Percentiles rank a stretch among this genome's conserved stretches.
Conservation (phyloP, 2,329 filamentous ascomycete genomes). For the Neofusicoccum umdonicola region DNA sequence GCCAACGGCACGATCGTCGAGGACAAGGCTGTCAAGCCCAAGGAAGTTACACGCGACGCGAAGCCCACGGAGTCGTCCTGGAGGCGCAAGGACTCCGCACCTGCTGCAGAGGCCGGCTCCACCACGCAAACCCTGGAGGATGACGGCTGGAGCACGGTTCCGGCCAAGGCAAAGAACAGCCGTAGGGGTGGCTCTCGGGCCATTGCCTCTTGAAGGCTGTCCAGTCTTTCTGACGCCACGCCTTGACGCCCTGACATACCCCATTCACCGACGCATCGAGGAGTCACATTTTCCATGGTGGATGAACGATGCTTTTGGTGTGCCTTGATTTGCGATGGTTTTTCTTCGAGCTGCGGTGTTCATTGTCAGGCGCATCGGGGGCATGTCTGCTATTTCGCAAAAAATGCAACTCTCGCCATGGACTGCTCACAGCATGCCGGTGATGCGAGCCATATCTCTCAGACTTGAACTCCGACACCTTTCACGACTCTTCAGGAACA, state of each 20-base stretch:
- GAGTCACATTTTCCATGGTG: slow-evolving; percentile 8
- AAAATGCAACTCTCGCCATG: slow-evolving; percentile 14
- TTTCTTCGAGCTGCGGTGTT: slow-evolving; percentile 15
- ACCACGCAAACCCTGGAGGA: slow-evolving; percentile 50
- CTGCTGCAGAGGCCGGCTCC: slow-evolving; percentile 33
- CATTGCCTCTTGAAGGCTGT: slow-evolving; percentile 43
- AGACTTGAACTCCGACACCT: neutral
- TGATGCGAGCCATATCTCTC: slow-evolving; percentile 3
- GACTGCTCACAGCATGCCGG: slow-evolving; percentile 12
- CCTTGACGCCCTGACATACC: slow-evolving; percentile 16
- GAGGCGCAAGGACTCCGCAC: slow-evolving; percentile 36
- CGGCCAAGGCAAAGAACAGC: slow-evolving; percentile 46
- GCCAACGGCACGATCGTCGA: slow-evolving; percentile 52
- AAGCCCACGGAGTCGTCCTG: slow-evolving; percentile 41
- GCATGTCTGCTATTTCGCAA: slow-evolving; percentile 15
- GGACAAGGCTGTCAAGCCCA: slow-evolving; percentile 56
- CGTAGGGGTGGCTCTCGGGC: slow-evolving; percentile 42
- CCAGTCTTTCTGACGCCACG: neutral
- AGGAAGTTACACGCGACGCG: slow-evolving; percentile 52
- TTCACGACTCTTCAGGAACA: neutral
- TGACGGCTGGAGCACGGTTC: slow-evolving; percentile 55
- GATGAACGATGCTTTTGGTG: slow-evolving; percentile 18
- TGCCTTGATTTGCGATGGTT: slow-evolving; percentile 16
- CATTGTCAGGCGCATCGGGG: slow-evolving; percentile 15
- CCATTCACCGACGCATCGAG: slow-evolving; percentile 15